Base-by-base conservation (phyloP, 1,139 yeast species). In the Lodderomyces orthopsilosis region DNA sequence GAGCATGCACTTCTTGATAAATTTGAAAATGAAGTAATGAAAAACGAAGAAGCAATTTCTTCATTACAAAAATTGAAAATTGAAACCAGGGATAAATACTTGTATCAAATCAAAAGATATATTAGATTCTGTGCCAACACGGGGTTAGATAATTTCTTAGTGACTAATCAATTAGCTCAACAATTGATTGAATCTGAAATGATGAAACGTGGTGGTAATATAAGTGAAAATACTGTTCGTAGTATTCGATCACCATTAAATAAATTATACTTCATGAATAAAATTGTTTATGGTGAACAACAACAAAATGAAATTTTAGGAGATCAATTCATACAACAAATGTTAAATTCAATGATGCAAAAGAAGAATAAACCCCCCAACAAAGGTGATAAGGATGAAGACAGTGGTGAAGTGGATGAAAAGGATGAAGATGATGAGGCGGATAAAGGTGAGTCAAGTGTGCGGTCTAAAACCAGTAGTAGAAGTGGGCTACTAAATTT, bases 81-180 rank as follows among this genome's bases (percentile, higher is more conserved):
- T 8, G 49, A 47, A 24, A 47, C 50, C 9, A 43, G 35, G 36
- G 46, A 46, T 13, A 48, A 43, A 24, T 41, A 47, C 30, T 26
- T 49, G 23, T 43, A 47, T n/a, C 49, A 45, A 21, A 49, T 49
- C 1, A 39, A 38, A 30, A n/a, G 46, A 17, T 49, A 47, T 22
- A 37, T 49, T 27, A 35, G 45, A 18, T 41, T 36, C 26, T 49
- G 51, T 42, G 50, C 49, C n/a, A 46, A 40, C 27, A 41, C 42
- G 23, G 51, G 51, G 2, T 24, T 45, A 24, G 41, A 41, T 33
- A 42, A 49, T 36, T 49, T 49, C 30, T 38, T 38, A 21, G 49
- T 49, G 12, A 38, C 47, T 17, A 26, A 21, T 23, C 30, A 21
- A 10, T 35, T 45, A 15, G 51, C 42, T 5, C 41, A 45, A 35